Conservation (phyloP, 2,329 filamentous ascomycete genomes). For the Pseudodiploospora longispora region DNA sequence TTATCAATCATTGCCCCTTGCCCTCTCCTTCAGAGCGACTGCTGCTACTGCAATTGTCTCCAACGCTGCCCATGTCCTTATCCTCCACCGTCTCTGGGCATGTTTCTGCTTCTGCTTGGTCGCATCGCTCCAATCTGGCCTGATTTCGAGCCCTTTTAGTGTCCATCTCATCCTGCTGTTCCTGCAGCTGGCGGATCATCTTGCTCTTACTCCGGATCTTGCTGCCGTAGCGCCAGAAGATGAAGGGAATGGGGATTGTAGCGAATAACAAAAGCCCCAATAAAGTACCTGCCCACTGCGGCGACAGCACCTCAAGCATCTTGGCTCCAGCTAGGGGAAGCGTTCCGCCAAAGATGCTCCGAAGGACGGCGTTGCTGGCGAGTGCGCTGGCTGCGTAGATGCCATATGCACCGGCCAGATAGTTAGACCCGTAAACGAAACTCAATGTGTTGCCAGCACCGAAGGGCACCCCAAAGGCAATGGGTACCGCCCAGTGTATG, state of each 20-base stretch:
- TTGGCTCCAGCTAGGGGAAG: slow-evolving; percentile 66
- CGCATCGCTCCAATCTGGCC: slow-evolving; percentile 10
- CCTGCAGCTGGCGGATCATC: slow-evolving; percentile 35
- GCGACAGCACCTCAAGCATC: slow-evolving; percentile 62
- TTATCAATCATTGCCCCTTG: too few species aligned
- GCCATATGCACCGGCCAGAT: slow-evolving; percentile 69
- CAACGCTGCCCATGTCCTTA: too few species aligned
- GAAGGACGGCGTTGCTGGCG: slow-evolving; percentile 69
- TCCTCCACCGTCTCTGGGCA: too few species aligned
- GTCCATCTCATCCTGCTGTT: slow-evolving; percentile 33
- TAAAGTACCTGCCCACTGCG: slow-evolving; percentile 73
- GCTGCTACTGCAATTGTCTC: too few species aligned
- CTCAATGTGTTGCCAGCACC: slow-evolving; percentile 67
- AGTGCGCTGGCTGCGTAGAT: slow-evolving; percentile 77
- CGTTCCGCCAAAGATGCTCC: slow-evolving; percentile 67
- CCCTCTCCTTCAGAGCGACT: too few species aligned
- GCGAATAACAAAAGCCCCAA: slow-evolving; percentile 64
- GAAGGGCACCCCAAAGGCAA: slow-evolving; percentile 72
- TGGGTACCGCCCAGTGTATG: slow-evolving; percentile 76
- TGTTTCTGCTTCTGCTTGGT: slow-evolving; percentile 12
- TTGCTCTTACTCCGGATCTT: slow-evolving; percentile 44
- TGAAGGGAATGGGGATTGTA: slow-evolving; percentile 70
- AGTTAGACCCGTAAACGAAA: slow-evolving; percentile 79
- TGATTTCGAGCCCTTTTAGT: slow-evolving; percentile 23
- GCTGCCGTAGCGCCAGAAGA: slow-evolving; percentile 61